These are phyloP conservation scores for Phaeosphaeria sp. DNA, from an alignment of 2,329 filamentous ascomycete species.

Conservation along the genomic window DNA sequence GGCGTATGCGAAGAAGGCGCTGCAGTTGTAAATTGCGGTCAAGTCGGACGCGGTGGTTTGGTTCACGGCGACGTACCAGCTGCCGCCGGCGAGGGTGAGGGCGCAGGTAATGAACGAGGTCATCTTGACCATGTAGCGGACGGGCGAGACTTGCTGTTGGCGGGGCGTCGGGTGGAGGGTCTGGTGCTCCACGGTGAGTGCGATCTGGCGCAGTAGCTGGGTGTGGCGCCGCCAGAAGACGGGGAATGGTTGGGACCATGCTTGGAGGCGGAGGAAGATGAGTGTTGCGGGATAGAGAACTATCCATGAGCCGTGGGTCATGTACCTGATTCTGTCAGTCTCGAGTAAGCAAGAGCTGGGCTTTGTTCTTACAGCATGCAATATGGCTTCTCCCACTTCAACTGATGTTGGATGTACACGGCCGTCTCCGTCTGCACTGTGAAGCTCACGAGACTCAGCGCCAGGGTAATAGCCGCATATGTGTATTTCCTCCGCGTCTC, in stretches of 20 bases:
- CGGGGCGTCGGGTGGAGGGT: conserved; percentile 69
- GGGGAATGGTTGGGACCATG: conserved; percentile 78
- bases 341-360: not conserved
- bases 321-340: conserved; percentile 50
- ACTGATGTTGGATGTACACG: conserved; percentile 88
- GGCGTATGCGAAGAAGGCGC: conserved; percentile 96
- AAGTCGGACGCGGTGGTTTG: conserved; percentile 91
- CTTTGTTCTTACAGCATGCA: conserved; percentile 80
- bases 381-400: conserved; percentile 98
- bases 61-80: conserved; percentile 95
- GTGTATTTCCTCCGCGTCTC: conserved; percentile 84
- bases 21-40: conserved; percentile 99
- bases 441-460: conserved; percentile 84
- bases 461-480: conserved; percentile 83
- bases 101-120: conserved; percentile 84
- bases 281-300: conserved; percentile 89
- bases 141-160: conserved; percentile 58
- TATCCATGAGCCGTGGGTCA: conserved; percentile 94
- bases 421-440: conserved; percentile 95
- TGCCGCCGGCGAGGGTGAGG: conserved; percentile 87
- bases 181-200: conserved; percentile 85
- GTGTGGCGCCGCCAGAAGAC: conserved; percentile 83
- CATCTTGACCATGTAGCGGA: conserved; percentile 78
- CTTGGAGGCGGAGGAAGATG: conserved; percentile 78
- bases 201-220: conserved; percentile 68